Evolutionary conservation across 2,329 filamentous ascomycete genomes (phyloP).

Genomic region (Apiospora marii): DNA sequence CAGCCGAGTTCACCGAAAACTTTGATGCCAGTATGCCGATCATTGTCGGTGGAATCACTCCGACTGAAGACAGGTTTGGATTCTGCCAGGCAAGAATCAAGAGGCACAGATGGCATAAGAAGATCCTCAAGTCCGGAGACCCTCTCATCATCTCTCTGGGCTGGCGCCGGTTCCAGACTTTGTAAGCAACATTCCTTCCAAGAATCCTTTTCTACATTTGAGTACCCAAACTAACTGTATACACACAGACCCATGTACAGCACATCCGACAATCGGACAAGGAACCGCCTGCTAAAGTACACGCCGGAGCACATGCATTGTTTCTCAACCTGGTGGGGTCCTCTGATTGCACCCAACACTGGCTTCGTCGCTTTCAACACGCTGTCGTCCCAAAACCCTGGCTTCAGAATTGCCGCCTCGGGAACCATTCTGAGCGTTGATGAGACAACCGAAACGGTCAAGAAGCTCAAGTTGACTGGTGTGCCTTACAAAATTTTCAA

Average conservation of each 20-base stretch:
- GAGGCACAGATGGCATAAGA: slow-evolving; percentile 98
- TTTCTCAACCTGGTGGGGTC: slow-evolving; percentile 94
- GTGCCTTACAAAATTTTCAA: slow-evolving; percentile 98
- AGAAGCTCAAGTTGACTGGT: slow-evolving; percentile 97
- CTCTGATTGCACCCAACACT: slow-evolving; percentile 93
- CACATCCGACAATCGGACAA: slow-evolving; percentile 89
- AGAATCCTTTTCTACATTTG: not conserved
- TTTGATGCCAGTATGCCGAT: slow-evolving; percentile 87
- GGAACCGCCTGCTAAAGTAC: slow-evolving; percentile 98
- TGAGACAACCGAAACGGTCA: slow-evolving; percentile 96
- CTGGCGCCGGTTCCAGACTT: slow-evolving; percentile 92
- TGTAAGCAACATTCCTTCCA: slow-evolving; percentile 43
- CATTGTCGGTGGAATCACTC: slow-evolving; percentile 87
- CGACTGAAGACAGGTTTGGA: slow-evolving; percentile 95
- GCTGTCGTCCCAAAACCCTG: slow-evolving; percentile 82
- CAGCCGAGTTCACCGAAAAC: slow-evolving; percentile 84
- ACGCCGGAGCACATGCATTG: slow-evolving; percentile 99
- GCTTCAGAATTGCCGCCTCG: slow-evolving; percentile 93
- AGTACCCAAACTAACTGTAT: not conserved
- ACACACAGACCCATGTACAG: slow-evolving; percentile 78
- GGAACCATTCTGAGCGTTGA: slow-evolving; percentile 94
- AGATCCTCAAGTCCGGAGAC: slow-evolving; percentile 97
- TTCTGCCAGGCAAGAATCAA: slow-evolving; percentile 97
- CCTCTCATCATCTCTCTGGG: slow-evolving; percentile 96
- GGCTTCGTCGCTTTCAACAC: slow-evolving; percentile 95